A percentile compares a stretch with the other conserved stretches of the same genome.
phyloP scores from a whole-genome alignment of 441 rosid genomes.

The Codiaeum variegatum region DNA sequence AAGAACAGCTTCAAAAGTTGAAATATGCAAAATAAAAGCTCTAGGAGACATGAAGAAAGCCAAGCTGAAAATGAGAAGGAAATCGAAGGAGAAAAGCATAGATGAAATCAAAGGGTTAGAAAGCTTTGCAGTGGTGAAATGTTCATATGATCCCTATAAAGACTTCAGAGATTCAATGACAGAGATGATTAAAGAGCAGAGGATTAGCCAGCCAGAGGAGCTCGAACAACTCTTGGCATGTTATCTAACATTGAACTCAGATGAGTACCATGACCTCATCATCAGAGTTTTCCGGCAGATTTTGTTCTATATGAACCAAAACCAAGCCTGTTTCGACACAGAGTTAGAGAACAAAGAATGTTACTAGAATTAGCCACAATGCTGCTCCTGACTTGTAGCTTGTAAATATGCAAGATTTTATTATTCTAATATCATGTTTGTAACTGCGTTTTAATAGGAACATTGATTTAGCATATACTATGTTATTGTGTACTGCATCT shows the following conservation, averaged over 20 bases:
- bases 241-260: slow-evolving; percentile 69
- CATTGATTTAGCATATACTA: not conserved
- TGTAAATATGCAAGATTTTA: slow-evolving; percentile 18
- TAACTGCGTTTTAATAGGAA: not conserved
- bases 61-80: slow-evolving; percentile 39
- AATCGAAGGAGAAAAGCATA: slow-evolving; percentile 31
- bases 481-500: not conserved
- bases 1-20: slow-evolving; percentile 41
- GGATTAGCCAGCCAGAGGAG: slow-evolving; percentile 54
- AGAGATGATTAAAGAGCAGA: slow-evolving; percentile 80
- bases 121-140: slow-evolving; percentile 73
- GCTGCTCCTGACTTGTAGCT: slow-evolving; percentile 11
- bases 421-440: slow-evolving; percentile 1
- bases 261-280: slow-evolving; percentile 76
- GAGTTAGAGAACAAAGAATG: slow-evolving; percentile 26
- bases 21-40: slow-evolving; percentile 56
- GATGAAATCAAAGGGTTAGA: slow-evolving; percentile 34
- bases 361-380: slow-evolving; percentile 10
- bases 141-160: slow-evolving; percentile 63
- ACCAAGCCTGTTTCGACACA: slow-evolving; percentile 29
- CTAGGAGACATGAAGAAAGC: slow-evolving; percentile 63
- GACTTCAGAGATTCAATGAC: slow-evolving; percentile 87
- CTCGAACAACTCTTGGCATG: slow-evolving; percentile 86
- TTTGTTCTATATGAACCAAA: slow-evolving; percentile 52
- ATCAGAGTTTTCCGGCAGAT: slow-evolving; percentile 82